Percentiles rank a stretch among this genome's conserved stretches.
Conservation (phyloP, 2,329 filamentous ascomycete genomes). For the Fusarium sp. region DNA sequence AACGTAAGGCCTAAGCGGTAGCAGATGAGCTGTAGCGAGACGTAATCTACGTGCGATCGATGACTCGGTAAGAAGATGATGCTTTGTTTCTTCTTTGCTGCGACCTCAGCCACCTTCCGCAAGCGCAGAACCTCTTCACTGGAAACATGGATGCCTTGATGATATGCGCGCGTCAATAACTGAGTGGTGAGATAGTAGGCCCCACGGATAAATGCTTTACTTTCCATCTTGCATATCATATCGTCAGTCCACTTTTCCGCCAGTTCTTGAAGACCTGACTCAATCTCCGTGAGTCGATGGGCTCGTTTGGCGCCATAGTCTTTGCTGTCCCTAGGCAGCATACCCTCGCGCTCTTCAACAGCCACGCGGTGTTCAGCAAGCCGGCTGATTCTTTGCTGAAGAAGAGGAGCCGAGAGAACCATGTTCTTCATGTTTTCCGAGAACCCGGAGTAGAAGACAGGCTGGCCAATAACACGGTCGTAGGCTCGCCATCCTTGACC, state of each 20-base stretch:
- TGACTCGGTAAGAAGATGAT: constrained; percentile 97
- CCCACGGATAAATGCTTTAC: constrained; percentile 87
- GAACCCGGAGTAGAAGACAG: constrained; percentile 92
- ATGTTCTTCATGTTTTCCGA: constrained; percentile 85
- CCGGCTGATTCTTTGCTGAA: constrained; percentile 78
- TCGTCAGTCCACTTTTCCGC: constrained; percentile 87
- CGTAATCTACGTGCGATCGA: constrained; percentile 94
- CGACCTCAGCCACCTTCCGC: constrained; percentile 82
- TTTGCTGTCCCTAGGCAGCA: constrained; percentile 66
- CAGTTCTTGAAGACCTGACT: constrained; percentile 78
- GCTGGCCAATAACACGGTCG: constrained; percentile 88
- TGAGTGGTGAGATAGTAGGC: constrained; percentile 93
- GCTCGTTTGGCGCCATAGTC: constrained; percentile 61
- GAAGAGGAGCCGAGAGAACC: constrained; percentile 78
- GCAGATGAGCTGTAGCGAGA: constrained; percentile 93
- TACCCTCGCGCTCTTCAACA: constrained; percentile 80
- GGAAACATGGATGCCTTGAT: constrained; percentile 96
- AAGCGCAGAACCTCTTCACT: constrained; percentile 91
- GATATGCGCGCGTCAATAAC: constrained; percentile 89
- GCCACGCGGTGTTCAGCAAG: constrained; percentile 78
- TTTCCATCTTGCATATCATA: constrained; percentile 99
- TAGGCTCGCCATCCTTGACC: constrained; percentile 96
- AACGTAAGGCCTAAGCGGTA: constrained; percentile 90
- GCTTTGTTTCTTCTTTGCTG: constrained; percentile 87
- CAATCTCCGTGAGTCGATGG: constrained; percentile 70